Evolutionary conservation across 306 rosid genomes (phyloP), one percentile per base, ranked within the genome.

Genomic region (Rubus parviflorus): DNA sequence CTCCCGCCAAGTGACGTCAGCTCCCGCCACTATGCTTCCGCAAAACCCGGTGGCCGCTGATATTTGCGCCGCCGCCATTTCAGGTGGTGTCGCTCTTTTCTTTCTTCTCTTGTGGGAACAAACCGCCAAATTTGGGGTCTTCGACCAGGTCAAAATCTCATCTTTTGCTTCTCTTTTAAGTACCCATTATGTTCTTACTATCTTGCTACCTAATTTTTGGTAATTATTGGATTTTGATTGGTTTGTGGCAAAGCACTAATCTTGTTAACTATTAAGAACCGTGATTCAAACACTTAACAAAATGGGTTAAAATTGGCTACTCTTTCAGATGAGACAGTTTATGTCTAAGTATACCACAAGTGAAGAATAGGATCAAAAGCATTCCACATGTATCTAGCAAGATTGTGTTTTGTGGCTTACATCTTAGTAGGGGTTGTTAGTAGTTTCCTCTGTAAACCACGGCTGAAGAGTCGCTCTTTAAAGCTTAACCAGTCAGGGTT

Each of bases 121-220:
- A 70, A 95, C 91, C 60, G 97, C 97, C 43, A 90, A 81, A 40
- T 80, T 87, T 1, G 85, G 87, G 12, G 14, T 93, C 73, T 83
- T 92, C 54, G 97, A 95, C 72, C 93, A 90, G 97, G 98, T 95
- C 11, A 49, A 15, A 75, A 14, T 53, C 58, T 9, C 9, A 45
- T 38, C 16, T 42, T 9, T 9, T n/a, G 3, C 72, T 54, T 43
- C 64, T 48, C 4, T 53, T 68, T 30, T 19, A 37, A 52, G 22
- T 25, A 15, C 25, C 8, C 57, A 35, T 43, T 48, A 35, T 66
- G 61, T 75, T 54, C 8, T 30, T 40, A 22, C 8, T 60, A 37
- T 48, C 25, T 17, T 15, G 62, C 23, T 30, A 7, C 25, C 15
- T 42, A 16, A 48, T 1, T 57, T 11, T 68, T 19, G 12, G 12